phyloP scores from a whole-genome alignment of 176 grass and related monocot species.

The Hordeum marinum region DNA sequence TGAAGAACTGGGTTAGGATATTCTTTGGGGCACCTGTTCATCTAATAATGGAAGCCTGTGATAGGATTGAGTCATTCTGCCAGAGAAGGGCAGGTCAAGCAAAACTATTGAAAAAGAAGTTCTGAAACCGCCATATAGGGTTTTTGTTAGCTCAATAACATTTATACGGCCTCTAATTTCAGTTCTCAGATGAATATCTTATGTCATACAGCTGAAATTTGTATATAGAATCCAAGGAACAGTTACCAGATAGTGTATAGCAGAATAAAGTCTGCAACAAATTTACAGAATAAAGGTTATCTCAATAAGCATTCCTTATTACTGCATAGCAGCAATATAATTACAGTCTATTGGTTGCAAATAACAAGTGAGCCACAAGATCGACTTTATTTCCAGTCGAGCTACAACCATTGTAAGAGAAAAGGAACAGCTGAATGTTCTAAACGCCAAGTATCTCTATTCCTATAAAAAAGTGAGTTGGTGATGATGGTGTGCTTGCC shows the following conservation, averaged over 20 bases:
- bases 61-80: slow-evolving; percentile 81
- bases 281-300: background rate
- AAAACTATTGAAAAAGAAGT: slow-evolving; percentile 21
- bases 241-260: background rate
- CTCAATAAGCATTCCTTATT: background rate
- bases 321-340: background rate
- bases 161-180: background rate
- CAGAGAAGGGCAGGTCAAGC: slow-evolving; percentile 37
- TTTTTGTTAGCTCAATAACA: slow-evolving; percentile 17
- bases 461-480: too few relatives aligned
- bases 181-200: background rate
- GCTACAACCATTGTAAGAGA: background rate
- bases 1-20: slow-evolving; percentile 90
- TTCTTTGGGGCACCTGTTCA: slow-evolving; percentile 69
- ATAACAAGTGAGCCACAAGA: background rate
- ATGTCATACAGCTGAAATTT: slow-evolving; percentile 3
- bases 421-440: background rate
- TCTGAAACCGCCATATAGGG: background rate
- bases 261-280: slow-evolving; percentile 1
- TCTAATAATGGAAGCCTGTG: slow-evolving; percentile 56
- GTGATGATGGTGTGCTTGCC: too few relatives aligned
- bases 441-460: background rate
- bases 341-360: background rate
- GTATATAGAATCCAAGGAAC: slow-evolving; percentile 17
- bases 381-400: background rate